Evolutionary conservation across 352 stramenopile species (phyloP), one percentile per base, ranked within the genome.

Genomic region (Pythium rishiriense): DNA sequence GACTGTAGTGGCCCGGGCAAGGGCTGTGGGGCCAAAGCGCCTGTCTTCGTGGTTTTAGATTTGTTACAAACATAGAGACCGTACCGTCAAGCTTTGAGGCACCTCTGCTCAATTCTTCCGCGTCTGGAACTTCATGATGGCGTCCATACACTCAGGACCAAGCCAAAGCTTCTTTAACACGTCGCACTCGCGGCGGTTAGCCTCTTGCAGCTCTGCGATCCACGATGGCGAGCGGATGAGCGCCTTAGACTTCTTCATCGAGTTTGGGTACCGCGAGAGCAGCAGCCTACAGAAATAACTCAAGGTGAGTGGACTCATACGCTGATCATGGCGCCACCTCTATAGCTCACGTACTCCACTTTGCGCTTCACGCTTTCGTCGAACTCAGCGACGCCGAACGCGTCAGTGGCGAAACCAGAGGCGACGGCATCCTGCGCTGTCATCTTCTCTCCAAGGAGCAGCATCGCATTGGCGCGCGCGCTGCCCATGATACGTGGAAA

Each of bases 361-460:
- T 90, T 86, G 3, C 53, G 35, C 41, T 85, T 57, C 31, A 90
- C 78, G 42, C 80, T 71, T 29, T 48, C 50, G 33, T 91, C 77
- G 49, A 93, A 91, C n/a, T 91, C 80, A 11, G 59, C 72, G n/a
- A 79, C 74, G 21, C 75, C 64, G 29, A 90, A 89, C 29, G 74
- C 62, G n/a, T 60, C 75, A 21, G 80, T 90, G 11, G 74, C 80
- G 1, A 93, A 62, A 2, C 82, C 80, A 8, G 65, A 50, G 15
- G 70, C 61, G 11, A 87, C 56, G 1, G 78, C 81, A 24, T 87
- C 75, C 37, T 79, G 69, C 11, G 85, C 88, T 19, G 64, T 86
- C 37, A 97, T 68, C 54, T 96, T 95, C 53, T 96, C 83, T 14
- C 88, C 90, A 19, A 97, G 73, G 42, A 97, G 55, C 24, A 98